phyloP scores from a whole-genome alignment of 805 yeast species.

The Candida dajiaensis region DNA sequence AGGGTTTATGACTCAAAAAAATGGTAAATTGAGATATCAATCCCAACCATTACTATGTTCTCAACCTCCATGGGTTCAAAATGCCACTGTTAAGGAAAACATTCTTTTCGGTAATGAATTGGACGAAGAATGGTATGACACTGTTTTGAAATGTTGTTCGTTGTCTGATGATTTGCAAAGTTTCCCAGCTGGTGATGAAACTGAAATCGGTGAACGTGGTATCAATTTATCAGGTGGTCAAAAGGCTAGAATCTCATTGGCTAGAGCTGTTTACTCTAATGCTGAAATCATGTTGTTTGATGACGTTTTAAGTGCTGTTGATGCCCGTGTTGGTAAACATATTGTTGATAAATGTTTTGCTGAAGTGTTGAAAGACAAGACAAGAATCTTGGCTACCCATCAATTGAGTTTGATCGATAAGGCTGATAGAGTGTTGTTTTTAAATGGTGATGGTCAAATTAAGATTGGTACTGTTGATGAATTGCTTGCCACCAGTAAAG shows the following conservation, averaged over 20 bases:
- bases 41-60: slow-evolving; percentile 45
- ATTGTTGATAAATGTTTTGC: slow-evolving; percentile 55
- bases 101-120: slow-evolving; percentile 51
- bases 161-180: slow-evolving; percentile 50
- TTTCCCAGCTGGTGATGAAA: slow-evolving; percentile 60
- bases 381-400: slow-evolving; percentile 72
- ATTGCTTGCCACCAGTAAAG: slow-evolving; percentile 32
- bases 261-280: slow-evolving; percentile 63
- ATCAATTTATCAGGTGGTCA: slow-evolving; percentile 77
- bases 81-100: slow-evolving; percentile 63
- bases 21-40: slow-evolving; percentile 43
- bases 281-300: slow-evolving; percentile 60
- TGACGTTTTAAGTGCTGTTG: slow-evolving; percentile 73
- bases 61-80: slow-evolving; percentile 74
- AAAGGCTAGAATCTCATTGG: slow-evolving; percentile 65
- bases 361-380: slow-evolving; percentile 44
- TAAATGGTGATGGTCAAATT: slow-evolving; percentile 56
- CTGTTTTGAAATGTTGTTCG: slow-evolving; percentile 54
- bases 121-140: slow-evolving; percentile 43
- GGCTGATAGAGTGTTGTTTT: slow-evolving; percentile 59
- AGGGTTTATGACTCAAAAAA: slow-evolving; percentile 53
- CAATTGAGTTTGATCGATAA: slow-evolving; percentile 57
- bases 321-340: slow-evolving; percentile 69
- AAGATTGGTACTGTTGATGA: slow-evolving; percentile 52
- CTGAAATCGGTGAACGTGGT: slow-evolving; percentile 75